These are phyloP conservation scores for Pseudogymnoascus sp. DNA, from an alignment of 2,329 filamentous ascomycete species.

Conservation along the genomic window DNA sequence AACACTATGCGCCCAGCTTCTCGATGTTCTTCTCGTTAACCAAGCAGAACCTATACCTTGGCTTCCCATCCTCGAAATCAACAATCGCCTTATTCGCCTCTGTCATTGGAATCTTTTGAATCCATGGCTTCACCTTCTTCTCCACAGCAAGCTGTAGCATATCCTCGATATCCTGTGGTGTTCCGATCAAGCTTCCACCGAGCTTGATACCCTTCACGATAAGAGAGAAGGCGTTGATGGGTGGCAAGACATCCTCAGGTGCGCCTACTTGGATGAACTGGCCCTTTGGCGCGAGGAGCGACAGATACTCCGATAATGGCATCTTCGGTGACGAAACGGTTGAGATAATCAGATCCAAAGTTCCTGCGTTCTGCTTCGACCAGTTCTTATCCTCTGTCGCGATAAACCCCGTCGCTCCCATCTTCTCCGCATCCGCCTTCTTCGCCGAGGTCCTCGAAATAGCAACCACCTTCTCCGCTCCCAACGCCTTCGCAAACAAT, in stretches of 20 bases:
- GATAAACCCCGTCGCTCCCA: constrained; percentile 47
- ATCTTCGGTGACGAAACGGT: constrained; percentile 47
- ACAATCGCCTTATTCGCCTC: constrained; percentile 45
- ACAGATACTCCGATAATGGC: constrained; percentile 51
- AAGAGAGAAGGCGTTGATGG: background rate
- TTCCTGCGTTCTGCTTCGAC: constrained; percentile 40
- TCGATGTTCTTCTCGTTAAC: constrained; percentile 29
- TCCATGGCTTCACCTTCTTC: constrained; percentile 48
- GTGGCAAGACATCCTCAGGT: constrained; percentile 9
- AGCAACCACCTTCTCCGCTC: constrained; percentile 53
- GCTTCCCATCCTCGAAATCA: constrained; percentile 46
- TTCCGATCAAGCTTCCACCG: constrained; percentile 9
- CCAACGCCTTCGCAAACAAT: constrained; percentile 60
- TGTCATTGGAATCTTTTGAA: constrained; percentile 43
- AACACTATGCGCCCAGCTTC: constrained; percentile 14
- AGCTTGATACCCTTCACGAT: background rate
- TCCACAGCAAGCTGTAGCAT: constrained; percentile 50
- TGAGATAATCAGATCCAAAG: constrained; percentile 48
- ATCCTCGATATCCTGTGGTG: constrained; percentile 44
- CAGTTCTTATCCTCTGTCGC: constrained; percentile 46
- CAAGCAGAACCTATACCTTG: constrained; percentile 37
- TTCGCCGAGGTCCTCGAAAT: constrained; percentile 51
- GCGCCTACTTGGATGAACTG: constrained; percentile 52
- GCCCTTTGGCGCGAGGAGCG: constrained; percentile 47
- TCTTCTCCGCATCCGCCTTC: constrained; percentile 45